phyloP scores from a whole-genome alignment of 108 stramenopile species.

The Cyclotella cryptica region DNA sequence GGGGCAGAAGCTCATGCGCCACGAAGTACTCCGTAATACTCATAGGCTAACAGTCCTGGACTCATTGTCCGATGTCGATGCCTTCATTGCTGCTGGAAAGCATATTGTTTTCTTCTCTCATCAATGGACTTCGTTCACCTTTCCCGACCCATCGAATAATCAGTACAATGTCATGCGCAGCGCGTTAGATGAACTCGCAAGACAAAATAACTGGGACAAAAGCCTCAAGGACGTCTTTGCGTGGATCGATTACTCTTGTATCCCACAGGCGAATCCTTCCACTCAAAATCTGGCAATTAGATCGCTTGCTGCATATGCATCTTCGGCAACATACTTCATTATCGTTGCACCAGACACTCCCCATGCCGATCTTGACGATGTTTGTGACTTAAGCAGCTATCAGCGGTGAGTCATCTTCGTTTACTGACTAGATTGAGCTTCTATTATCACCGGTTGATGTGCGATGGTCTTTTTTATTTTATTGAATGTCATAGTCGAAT shows the following conservation, averaged over 20 bases:
- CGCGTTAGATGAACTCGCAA: slow-evolving; percentile 32
- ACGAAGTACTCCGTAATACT: slow-evolving; percentile 46
- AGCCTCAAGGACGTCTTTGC: slow-evolving; percentile 39
- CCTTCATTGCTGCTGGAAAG: slow-evolving; percentile 44
- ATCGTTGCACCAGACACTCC: slow-evolving; percentile 39
- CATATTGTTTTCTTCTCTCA: slow-evolving; percentile 50
- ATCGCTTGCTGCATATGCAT: slow-evolving; percentile 45
- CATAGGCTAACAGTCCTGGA: slow-evolving; percentile 53
- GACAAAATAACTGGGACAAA: slow-evolving; percentile 30
- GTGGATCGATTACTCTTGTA: slow-evolving; percentile 52
- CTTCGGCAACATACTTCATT: slow-evolving; percentile 41
- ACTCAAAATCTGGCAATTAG: slow-evolving; percentile 42
- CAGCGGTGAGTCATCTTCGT: neutral
- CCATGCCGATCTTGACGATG: slow-evolving; percentile 34
- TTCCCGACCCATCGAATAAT: slow-evolving; percentile 40
- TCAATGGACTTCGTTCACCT: slow-evolving; percentile 45
- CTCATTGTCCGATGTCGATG: slow-evolving; percentile 49
- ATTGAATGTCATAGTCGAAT: slow-evolving; percentile 9
- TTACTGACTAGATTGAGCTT: too few relatives aligned
- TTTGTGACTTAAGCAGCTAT: slow-evolving; percentile 33
- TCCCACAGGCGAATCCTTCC: slow-evolving; percentile 45
- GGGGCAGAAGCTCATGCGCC: slow-evolving; percentile 43
- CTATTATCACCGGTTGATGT: too few relatives aligned
- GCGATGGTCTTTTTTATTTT: too few relatives aligned
- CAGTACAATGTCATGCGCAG: slow-evolving; percentile 39